Evolutionary conservation across 2,329 filamentous ascomycete genomes (phyloP).

Genomic region (Cryphonectria nitschkei): DNA sequence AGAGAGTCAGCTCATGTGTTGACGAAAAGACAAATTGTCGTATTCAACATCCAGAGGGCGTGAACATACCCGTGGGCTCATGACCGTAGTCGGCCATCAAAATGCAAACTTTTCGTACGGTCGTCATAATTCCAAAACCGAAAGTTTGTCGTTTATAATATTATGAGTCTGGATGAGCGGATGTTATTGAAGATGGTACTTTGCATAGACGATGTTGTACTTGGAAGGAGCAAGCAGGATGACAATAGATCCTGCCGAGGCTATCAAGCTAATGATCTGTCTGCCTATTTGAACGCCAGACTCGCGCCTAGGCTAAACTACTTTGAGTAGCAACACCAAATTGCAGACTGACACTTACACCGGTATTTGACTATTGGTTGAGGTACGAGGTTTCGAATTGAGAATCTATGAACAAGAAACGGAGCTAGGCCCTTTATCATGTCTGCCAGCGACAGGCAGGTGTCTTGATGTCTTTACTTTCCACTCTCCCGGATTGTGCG

Average conservation of each 20-base stretch:
- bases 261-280: not conserved
- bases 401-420: not conserved
- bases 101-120: slow-evolving; percentile 34
- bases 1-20: not conserved
- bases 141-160: not conserved
- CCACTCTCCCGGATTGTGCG: too few species aligned
- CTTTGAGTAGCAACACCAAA: not conserved
- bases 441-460: too few species aligned
- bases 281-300: not conserved
- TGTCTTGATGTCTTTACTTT: too few species aligned
- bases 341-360: not conserved
- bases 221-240: not conserved
- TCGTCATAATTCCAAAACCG: not conserved
- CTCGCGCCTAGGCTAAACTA: not conserved
- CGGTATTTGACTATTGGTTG: not conserved
- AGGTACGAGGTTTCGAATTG: not conserved
- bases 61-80: slow-evolving; percentile 53
- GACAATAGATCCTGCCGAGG: not conserved
- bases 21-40: not conserved
- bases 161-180: too few species aligned
- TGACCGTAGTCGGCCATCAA: slow-evolving; percentile 60
- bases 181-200: not conserved
- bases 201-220: not conserved
- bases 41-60: not conserved
- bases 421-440: too few species aligned